Conservation (phyloP, 768 basidiomycete genomes). For the Phaeotremella skinneri region DNA sequence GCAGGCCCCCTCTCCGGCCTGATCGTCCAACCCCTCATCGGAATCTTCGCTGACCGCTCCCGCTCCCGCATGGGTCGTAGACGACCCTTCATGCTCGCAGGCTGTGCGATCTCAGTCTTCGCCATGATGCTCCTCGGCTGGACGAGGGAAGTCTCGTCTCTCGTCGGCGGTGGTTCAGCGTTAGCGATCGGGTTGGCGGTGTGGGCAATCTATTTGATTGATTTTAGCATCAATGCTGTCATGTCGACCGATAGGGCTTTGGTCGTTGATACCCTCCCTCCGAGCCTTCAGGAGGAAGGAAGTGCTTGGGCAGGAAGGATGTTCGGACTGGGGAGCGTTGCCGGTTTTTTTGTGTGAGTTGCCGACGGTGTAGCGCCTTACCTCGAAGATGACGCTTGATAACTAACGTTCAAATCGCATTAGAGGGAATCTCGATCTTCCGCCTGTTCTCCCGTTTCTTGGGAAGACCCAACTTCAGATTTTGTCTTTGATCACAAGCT, state of each 20-base stretch:
- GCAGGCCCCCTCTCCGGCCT: slow-evolving; percentile 89
- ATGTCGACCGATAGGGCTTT: slow-evolving; percentile 88
- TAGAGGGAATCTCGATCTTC: slow-evolving; percentile 79
- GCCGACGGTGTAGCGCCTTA: too few relatives aligned
- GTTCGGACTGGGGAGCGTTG: slow-evolving; percentile 78
- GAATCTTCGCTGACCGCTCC: slow-evolving; percentile 76
- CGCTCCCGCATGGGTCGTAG: slow-evolving; percentile 79
- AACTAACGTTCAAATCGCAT: slow-evolving; percentile 9
- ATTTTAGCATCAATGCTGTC: slow-evolving; percentile 63
- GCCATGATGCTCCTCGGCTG: slow-evolving; percentile 83
- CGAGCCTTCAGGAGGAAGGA: slow-evolving; percentile 71
- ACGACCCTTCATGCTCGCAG: slow-evolving; percentile 77
- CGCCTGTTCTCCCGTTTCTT: slow-evolving; percentile 66
- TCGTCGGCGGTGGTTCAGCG: slow-evolving; percentile 50
- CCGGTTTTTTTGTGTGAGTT: slow-evolving; percentile 82
- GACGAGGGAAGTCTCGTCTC: slow-evolving; percentile 64
- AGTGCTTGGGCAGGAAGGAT: slow-evolving; percentile 97
- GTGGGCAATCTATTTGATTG: slow-evolving; percentile 64
- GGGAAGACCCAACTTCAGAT: slow-evolving; percentile 78
- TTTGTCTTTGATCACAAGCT: slow-evolving; percentile 69
- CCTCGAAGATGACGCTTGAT: background rate
- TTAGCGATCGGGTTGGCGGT: slow-evolving; percentile 78
- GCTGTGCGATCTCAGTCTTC: slow-evolving; percentile 63
- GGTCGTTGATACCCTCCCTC: slow-evolving; percentile 77
- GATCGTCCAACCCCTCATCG: slow-evolving; percentile 83